Percentiles rank a stretch among this genome's conserved stretches.
These are phyloP conservation scores for Camellia granthamiana DNA, from an alignment of 148 eudicot species.

Conservation along the genomic window DNA sequence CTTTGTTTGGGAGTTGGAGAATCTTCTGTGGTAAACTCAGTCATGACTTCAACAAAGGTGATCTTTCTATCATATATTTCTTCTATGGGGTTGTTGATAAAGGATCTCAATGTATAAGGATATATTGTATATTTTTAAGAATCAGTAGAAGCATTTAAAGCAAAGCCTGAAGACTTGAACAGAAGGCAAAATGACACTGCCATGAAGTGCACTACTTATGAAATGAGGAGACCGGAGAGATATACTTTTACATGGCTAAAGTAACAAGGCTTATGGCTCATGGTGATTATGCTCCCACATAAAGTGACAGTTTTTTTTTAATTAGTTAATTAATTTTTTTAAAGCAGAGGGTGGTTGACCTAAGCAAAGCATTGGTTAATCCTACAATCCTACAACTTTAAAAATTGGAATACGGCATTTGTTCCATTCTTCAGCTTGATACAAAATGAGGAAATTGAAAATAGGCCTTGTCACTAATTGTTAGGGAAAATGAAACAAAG, in stretches of 20 bases:
- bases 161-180: neutral
- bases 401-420: neutral
- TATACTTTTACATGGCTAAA: neutral
- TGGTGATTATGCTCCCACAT: neutral
- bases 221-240: neutral
- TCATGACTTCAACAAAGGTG: slow-evolving; percentile 91
- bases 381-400: neutral
- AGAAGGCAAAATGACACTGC: neutral
- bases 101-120: neutral
- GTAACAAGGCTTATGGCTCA: neutral
- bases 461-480: neutral
- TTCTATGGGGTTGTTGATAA: neutral
- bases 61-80: slow-evolving; percentile 13
- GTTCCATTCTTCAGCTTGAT: neutral
- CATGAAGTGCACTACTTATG: neutral
- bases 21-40: slow-evolving; percentile 74
- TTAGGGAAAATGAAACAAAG: too few species aligned
- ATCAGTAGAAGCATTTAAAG: neutral
- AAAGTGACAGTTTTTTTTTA: neutral
- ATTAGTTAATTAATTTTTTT: neutral
- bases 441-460: neutral
- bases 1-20: slow-evolving; percentile 91
- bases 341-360: neutral
- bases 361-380: neutral
- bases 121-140: neutral